These are phyloP conservation scores for Sporobolus alterniflorus DNA, from an alignment of 202 grass and related monocot genomes.

Conservation along the genomic window DNA sequence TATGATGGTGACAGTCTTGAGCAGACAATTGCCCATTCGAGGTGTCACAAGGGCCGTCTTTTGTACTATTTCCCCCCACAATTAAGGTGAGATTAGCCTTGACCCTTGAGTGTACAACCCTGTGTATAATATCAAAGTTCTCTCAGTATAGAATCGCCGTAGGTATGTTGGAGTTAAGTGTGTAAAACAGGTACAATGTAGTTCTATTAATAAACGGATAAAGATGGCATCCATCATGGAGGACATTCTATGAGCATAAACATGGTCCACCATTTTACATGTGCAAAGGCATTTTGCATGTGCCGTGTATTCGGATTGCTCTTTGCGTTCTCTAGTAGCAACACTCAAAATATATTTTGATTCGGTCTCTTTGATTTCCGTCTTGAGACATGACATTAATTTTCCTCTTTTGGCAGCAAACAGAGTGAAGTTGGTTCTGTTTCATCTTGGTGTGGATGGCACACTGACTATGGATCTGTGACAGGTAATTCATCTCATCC, in stretches of 20 bases:
- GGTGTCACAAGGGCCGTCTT: slow-evolving; percentile 96
- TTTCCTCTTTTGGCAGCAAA: slow-evolving; percentile 72
- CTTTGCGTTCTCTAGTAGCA: not conserved
- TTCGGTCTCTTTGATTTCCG: too few species aligned
- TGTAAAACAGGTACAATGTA: not conserved
- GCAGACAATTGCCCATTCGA: slow-evolving; percentile 72
- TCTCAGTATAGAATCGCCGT: not conserved
- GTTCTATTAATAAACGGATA: not conserved
- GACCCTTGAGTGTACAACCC: not conserved
- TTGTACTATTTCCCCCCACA: slow-evolving; percentile 83
- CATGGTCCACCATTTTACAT: not conserved
- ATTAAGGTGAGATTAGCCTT: slow-evolving; percentile 58
- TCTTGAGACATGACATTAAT: too few species aligned
- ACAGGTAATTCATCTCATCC: slow-evolving; percentile 59
- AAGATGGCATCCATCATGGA: not conserved
- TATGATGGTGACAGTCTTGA: slow-evolving; percentile 67
- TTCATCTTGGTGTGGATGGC: slow-evolving; percentile 98
- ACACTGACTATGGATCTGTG: slow-evolving; percentile 89
- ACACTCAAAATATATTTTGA: not conserved
- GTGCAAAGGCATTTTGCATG: slow-evolving; percentile 10
- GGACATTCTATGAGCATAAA: too few species aligned
- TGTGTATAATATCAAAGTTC: not conserved
- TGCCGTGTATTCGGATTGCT: not conserved
- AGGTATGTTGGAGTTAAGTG: not conserved
- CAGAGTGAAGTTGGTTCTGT: slow-evolving; percentile 53